Base-by-base conservation (phyloP, 2,329 filamentous ascomycete species). In the Aureobasidium subglaciale region DNA sequence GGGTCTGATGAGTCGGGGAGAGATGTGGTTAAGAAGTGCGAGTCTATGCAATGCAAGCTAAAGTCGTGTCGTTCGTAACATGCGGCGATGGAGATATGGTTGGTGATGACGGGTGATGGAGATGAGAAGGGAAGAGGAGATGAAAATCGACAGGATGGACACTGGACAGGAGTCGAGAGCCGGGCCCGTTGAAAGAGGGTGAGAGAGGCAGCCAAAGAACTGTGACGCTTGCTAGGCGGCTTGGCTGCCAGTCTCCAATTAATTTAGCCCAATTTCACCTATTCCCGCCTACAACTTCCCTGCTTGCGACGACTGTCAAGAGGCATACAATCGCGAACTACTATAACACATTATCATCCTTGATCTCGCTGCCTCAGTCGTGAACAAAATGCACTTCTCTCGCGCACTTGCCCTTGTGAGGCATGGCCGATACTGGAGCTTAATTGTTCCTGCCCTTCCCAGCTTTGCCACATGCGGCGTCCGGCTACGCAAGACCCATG, bases 71-170 rank as follows among this genome's bases (percentile, higher is more conserved):
- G 41, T 41, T 56, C 42, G 35, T 49, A 56, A 56, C 25, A 56
- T 56, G 54, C 38, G 52, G 50, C 46, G 52, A 55, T 55, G 48
- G 45, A 58, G 56, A 58, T 55, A 46, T 22, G 37, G 42, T 38
- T 37, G 30, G 46, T 37, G 41, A 42, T 48, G 40, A 42, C 34
- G 46, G 53, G 30, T 45, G 56, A 54, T 55, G 56, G 55, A 53
- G 55, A 57, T 57, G 55, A 29, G 41, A 50, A 27, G 16, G 40
- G 42, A 48, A 48, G 49, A 29, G 35, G 35, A 43, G 38, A 20
- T 37, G 34, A 56, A 49, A 49, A 18, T 38, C 40, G 53, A 56
- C 29, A 48, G n/a, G n/a, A n/a, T n/a, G n/a, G n/a, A n/a, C n/a
- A n/a, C n/a, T n/a, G n/a, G n/a, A n/a, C n/a, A n/a, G 34, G 54